Evolutionary conservation across 2,329 filamentous ascomycete species (phyloP).

Genomic region (Fusarium camptoceras): DNA sequence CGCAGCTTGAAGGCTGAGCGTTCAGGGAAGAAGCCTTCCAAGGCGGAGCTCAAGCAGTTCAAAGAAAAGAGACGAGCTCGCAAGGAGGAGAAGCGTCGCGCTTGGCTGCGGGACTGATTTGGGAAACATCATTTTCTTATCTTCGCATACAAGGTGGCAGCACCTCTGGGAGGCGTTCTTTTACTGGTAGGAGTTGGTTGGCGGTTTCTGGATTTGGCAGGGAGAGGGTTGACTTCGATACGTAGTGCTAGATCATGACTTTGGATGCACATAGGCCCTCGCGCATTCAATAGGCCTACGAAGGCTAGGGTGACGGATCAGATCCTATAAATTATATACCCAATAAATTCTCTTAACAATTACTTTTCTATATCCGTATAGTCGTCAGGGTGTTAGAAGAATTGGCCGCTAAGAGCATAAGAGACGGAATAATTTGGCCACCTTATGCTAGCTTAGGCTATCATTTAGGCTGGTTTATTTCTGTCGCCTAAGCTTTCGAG

Average conservation of each 20-base stretch:
- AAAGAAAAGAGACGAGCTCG: constrained; percentile 88
- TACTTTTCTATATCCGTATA: constrained; percentile 6
- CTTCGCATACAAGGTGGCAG: constrained; percentile 16
- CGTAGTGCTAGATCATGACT: not conserved
- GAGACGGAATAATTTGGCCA: not conserved
- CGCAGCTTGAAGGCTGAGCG: constrained; percentile 92
- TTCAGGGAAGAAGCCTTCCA: constrained; percentile 83
- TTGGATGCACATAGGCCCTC: constrained; percentile 39
- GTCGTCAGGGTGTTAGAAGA: not conserved
- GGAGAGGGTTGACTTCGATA: constrained; percentile 5
- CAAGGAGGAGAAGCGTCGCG: constrained; percentile 94
- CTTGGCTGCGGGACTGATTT: constrained; percentile 89
- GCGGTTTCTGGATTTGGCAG: constrained; percentile 21
- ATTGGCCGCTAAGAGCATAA: not conserved
- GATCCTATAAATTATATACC: constrained; percentile 37
- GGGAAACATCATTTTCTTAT: not conserved
- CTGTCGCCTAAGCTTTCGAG: not conserved
- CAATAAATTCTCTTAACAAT: constrained; percentile 26
- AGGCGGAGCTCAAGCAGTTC: constrained; percentile 89
- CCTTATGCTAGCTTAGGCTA: too few relatives aligned
- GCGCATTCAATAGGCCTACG: constrained; percentile 31
- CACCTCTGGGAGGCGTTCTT: constrained; percentile 30
- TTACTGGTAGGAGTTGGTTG: constrained; percentile 34
- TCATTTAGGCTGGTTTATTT: too few relatives aligned
- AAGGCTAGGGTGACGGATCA: constrained; percentile 30